These are phyloP conservation scores for Lasiodiplodia hormozganensis DNA, from an alignment of 2,329 filamentous ascomycete species.

Conservation along the genomic window DNA sequence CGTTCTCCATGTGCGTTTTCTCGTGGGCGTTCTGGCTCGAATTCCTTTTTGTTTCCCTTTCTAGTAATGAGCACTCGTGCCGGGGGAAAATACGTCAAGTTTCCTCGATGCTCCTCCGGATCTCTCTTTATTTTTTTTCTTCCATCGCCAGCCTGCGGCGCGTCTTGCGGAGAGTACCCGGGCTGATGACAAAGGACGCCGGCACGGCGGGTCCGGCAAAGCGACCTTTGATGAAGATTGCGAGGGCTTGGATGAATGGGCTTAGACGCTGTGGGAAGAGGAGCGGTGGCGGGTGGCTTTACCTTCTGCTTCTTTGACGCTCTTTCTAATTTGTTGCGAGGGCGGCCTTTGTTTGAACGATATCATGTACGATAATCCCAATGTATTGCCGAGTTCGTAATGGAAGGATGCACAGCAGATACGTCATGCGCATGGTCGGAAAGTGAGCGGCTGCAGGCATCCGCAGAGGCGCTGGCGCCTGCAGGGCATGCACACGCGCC, in stretches of 20 bases:
- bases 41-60: conserved; percentile 13
- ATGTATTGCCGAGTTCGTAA: conserved; percentile 24
- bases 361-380: conserved; percentile 27
- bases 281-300: conserved; percentile 6
- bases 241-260: conserved; percentile 8
- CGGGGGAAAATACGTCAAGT: conserved; percentile 13
- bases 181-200: conserved; percentile 8
- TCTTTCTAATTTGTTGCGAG: conserved; percentile 6
- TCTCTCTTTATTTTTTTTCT: background rate
- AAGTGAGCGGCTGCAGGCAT: conserved; percentile 10
- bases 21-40: conserved; percentile 16
- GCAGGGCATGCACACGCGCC: background rate
- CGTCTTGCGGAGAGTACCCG: background rate
- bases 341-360: conserved; percentile 20
- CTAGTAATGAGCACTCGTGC: conserved; percentile 24
- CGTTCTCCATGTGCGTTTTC: conserved; percentile 15
- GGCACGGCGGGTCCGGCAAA: conserved; percentile 28
- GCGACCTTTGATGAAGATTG: conserved; percentile 9
- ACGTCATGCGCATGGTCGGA: conserved; percentile 5
- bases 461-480: conserved; percentile 1
- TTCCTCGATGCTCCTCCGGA: background rate
- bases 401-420: conserved; percentile 3
- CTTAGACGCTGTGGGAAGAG: background rate
- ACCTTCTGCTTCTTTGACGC: conserved; percentile 17
- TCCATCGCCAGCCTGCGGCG: background rate